Base-by-base conservation (phyloP, 2,329 filamentous ascomycete species). In the Penicillium frequentans region DNA sequence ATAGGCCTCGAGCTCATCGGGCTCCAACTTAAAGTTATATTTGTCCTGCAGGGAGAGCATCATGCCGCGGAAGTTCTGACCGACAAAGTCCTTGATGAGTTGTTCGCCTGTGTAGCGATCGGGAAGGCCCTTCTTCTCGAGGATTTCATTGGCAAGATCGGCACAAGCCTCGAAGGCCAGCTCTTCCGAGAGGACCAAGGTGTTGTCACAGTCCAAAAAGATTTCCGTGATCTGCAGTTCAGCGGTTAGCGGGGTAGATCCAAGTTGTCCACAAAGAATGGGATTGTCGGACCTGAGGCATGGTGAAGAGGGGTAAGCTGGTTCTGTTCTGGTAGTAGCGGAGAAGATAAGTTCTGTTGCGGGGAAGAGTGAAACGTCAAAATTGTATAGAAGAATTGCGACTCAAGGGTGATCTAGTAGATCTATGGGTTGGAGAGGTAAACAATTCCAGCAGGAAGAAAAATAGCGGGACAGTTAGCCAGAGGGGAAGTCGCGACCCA, bases 41-140 rank as follows among this genome's bases (percentile, higher is more conserved):
- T 90, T 88, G 74, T 86, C 79, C 76, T 92, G 87, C 59, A 96
- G 85, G 59, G 85, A 86, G 57, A 81, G 76, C 78, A 96, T 87
- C 90, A 96, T 96, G 77, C 91, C 90, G 66, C 91, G 90, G 84
- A 96, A 96, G 84, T 96, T 96, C 75, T 95, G 89, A 68, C 93
- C 92, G 67, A 96, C 91, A 70, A 96, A 96, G 78, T 96, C 90
- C 66, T 82, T 80, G 78, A 96, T 90, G 62, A 96, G 87, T 58
- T 86, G 82, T 48, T 87, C 84, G 70, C 89, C 89, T 4, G 90
- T 92, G 81, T 96, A 96, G 72, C 84, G 85, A 66, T 85, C 81
- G 26, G 81, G 70, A 68, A 91, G 81, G 67, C 82, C 79, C 70
- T 88, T 83, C 70, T 84, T 83, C 67, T 83, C 81, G 73, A 93